Evolutionary conservation across 163 green algal genomes (phyloP), one percentile per base, ranked within the genome.

Genomic region (Chloromonas sp.): DNA sequence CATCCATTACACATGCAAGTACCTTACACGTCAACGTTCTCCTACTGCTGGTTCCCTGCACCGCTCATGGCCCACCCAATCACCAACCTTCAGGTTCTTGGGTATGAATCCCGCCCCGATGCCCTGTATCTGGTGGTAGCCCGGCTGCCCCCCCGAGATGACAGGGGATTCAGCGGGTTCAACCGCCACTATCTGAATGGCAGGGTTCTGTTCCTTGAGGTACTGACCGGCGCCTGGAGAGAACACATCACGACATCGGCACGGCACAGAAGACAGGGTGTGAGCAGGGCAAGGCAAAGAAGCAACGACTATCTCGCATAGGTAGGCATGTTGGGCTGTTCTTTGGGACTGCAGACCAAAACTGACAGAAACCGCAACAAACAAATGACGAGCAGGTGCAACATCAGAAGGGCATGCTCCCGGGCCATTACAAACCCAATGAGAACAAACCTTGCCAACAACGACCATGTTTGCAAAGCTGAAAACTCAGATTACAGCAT

Each of bases 121-220:
- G 85, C 96, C 96, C 86, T 98, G 93, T 78, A 98, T 98, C 88
- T 96, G 91, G 87, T 98, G 96, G 85, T 94, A 95, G 11, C 95
- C 95, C 0, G 94, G 92, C 76, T 91, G 89, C 13, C 88, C 90
- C 0, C 90, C 92, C 59, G 87, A 93, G 62, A 95, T 80, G 70
- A 96, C 93, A 0, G 95, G 88, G 58, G 87, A 94, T 92, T 98
- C 95, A 0, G 88, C 86, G 0, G 95, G 95, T 90, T 98, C 95
- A 77, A 98, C 95, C 14, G 94, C 95, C 58, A 98, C 87, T 3
- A 97, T 70, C 89, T 96, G 89, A 3, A 90, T 77, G 14, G 74
- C 57, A 0, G 93, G 87, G 36, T 97, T 96, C 70, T 94, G 89
- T 60, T 92, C 87, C 83, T 93, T 93, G 0, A 96, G 89, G 87